A percentile compares a stretch with the other conserved stretches of the same genome.
These are phyloP conservation scores for Apiospora phragmitis DNA, from an alignment of 2,329 filamentous ascomycete genomes.

Conservation along the genomic window DNA sequence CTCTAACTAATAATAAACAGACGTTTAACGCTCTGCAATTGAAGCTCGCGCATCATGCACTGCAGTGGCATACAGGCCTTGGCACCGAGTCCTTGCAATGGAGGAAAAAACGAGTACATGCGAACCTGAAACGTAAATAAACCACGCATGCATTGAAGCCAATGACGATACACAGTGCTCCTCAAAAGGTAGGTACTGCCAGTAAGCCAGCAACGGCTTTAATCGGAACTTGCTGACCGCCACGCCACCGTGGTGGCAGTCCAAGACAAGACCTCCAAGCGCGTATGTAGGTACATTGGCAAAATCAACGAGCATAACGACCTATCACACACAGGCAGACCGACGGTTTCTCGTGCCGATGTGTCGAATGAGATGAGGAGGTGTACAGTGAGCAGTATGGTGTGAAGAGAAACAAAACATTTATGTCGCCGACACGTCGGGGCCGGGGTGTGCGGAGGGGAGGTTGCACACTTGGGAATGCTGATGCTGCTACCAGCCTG, in stretches of 20 bases:
- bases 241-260: background rate
- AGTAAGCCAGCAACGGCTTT: background rate
- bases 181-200: background rate
- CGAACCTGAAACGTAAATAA: background rate
- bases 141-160: background rate
- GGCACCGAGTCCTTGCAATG: background rate
- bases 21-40: constrained; percentile 3
- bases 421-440: background rate
- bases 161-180: background rate
- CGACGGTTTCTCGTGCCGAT: background rate
- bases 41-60: background rate
- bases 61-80: background rate
- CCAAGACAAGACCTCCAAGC: background rate
- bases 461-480: constrained; percentile 2
- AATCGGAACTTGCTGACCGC: constrained; percentile 4
- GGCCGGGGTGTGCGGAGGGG: background rate
- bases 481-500: background rate
- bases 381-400: background rate
- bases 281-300: background rate
- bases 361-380: background rate
- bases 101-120: background rate
- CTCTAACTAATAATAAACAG: background rate
- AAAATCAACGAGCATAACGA: background rate
- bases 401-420: constrained; percentile 5
- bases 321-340: background rate